Base-by-base conservation (phyloP, 495 filamentous ascomycete genomes). In the Entonaema liquescens region DNA sequence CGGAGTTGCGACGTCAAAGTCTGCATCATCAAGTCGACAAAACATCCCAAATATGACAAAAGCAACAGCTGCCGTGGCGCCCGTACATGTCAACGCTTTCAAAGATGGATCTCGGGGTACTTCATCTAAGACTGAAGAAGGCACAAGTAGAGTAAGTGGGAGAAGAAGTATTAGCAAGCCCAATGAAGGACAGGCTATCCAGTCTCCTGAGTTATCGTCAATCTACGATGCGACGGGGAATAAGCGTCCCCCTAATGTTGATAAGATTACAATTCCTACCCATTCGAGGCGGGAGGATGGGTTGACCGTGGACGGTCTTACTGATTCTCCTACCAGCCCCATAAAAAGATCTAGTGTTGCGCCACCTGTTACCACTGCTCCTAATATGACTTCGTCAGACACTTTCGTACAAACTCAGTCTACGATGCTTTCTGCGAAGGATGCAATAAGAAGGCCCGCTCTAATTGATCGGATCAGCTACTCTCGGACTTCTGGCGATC, bases 81-180 rank as follows among this genome's bases (percentile, higher is more conserved):
- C 89, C 26, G 74, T 89, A 15, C 85, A 88, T 71, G 84, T 86
- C 25, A 89, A 80, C 69, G 87, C 83, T 19, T 77, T 87, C 44
- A 86, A 82, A 74, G 86, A 88, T 35, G 69, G 69, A 5, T 52
- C 79, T 11, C 81, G 79, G 19, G 77, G 67, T 23, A 76, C 77
- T 4, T 73, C 80, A 23, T 77, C 79, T 47, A 83, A 78, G 21
- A 49, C 59, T n/a, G 81, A 84, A 25, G 81, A 83, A 25, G 54
- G 70, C 6, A 59, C 74, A n/a, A 63, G 19, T 59, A 78, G 76
- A 21, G 66, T 55, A 7, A 62, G 71, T 12, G 57, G 65, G 4
- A 73, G 75, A 56, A 78, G 79, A 49, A 83, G 79, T 59, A 75
- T 79, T 54, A 78, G 77, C 67, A 81, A 73, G 63, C 67, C 72